A percentile compares a stretch with the other conserved stretches of the same genome.
phyloP scores from a whole-genome alignment of 164 flowering plant genomes.

The Stephania cephalantha region DNA sequence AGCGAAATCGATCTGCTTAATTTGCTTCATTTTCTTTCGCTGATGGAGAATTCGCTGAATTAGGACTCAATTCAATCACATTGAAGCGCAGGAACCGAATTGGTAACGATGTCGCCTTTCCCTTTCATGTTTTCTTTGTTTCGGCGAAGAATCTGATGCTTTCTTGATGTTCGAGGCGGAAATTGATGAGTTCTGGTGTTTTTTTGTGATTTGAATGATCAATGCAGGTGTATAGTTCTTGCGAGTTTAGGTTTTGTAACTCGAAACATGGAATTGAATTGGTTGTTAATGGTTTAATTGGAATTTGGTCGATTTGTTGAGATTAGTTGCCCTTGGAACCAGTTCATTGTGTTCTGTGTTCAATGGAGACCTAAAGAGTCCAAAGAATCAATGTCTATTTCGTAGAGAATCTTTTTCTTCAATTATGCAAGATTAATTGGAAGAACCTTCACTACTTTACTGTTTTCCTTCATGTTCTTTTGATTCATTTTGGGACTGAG shows the following conservation, averaged over 20 bases:
- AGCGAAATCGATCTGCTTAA: not conserved
- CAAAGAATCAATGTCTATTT: not conserved
- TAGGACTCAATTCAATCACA: too few species aligned
- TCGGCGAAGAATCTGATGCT: not conserved
- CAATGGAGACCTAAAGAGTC: not conserved
- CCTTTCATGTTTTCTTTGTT: too few species aligned
- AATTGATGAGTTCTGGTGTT: not conserved
- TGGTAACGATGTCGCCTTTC: too few species aligned
- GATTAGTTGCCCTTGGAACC: not conserved
- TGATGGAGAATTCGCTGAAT: too few species aligned
- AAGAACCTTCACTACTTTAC: not conserved
- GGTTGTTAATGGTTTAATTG: not conserved
- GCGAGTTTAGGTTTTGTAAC: not conserved
- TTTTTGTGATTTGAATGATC: not conserved
- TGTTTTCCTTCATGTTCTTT: too few species aligned
- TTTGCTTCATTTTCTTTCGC: not conserved
- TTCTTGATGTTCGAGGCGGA: not conserved
- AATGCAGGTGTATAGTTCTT: not conserved
- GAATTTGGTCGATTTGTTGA: not conserved
- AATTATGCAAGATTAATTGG: not conserved
- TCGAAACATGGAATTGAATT: not conserved
- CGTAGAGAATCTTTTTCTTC: not conserved
- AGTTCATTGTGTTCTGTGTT: not conserved
- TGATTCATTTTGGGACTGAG: too few species aligned
- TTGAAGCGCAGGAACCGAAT: too few species aligned